Evolutionary conservation across 2,329 filamentous ascomycete species (phyloP), one percentile per base, ranked within the genome.

Genomic region (Dactylellina parvicollis): DNA sequence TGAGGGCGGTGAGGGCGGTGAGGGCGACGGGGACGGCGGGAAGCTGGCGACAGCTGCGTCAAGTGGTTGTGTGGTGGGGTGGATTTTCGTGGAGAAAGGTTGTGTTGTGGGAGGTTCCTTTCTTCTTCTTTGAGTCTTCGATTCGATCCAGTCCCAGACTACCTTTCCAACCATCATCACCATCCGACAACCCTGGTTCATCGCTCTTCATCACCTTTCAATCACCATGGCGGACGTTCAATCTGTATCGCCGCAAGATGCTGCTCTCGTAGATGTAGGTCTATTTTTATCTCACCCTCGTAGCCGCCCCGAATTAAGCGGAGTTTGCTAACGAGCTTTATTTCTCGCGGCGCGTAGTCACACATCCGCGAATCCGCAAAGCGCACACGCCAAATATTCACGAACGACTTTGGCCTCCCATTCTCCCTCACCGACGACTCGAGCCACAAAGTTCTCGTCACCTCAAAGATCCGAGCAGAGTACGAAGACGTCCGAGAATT

Each of bases 401-500:
- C 82, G 54, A 81, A 83, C 77, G 84, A 86, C 76, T 85, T 84
- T 73, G 84, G 81, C 8, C 82, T 82, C 59, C 62, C 75, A 1
- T 76, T 77, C 60, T 71, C 67, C 24, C 75, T 78, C 9, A 54
- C 72, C 18, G 75, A 77, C 38, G 74, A 76, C 14, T 81, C 83
- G 5, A 79, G 81, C 66, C 78, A 81, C 42, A 80, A 80, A 59
- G 79, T 81, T 72, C 76, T 83, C 55, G 82, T 88, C 46, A 82
- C 85, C 28, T 81, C 85, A 60, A 86, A 89, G 50, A 87, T 91
- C 79, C 84, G 85, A 59, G 84, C 84, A 78, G 92, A 97, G 82
- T 97, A 96, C 81, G 86, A 88, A 77, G 84, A 89, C 78, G 89
- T 95, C 20, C 87, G 88, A 79, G 89, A 90, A 75, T 85, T 97